A percentile compares a stretch with the other conserved stretches of the same genome.
Conservation (phyloP, 2,329 filamentous ascomycete genomes). For the Penicillium frequentans region DNA sequence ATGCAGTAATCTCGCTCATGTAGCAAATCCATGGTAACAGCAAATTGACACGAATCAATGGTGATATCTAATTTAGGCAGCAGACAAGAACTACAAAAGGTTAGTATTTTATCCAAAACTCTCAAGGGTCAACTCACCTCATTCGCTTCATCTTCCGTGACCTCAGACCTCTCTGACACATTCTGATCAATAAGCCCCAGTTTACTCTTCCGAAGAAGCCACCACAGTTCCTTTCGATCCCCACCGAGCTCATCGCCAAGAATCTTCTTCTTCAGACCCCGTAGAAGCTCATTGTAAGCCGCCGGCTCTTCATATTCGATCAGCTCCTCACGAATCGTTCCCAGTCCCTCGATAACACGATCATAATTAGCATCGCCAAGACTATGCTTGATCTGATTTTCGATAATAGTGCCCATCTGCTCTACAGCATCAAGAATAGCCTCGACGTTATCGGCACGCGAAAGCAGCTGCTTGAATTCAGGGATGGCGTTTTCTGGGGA, state of each 20-base stretch:
- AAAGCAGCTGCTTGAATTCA: constrained; percentile 81
- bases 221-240: constrained; percentile 82
- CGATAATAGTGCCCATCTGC: constrained; percentile 73
- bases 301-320: constrained; percentile 71
- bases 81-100: background rate
- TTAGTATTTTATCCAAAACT: background rate
- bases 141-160: constrained; percentile 70
- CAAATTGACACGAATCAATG: background rate
- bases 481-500: constrained; percentile 76
- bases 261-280: constrained; percentile 69
- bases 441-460: constrained; percentile 58
- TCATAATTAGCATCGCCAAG: constrained; percentile 75
- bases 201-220: constrained; percentile 63
- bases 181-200: constrained; percentile 71
- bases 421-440: constrained; percentile 67
- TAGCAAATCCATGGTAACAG: constrained; percentile 3
- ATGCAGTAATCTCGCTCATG: background rate
- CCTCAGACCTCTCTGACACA: constrained; percentile 63
- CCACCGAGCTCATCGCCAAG: constrained; percentile 70
- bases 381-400: constrained; percentile 67
- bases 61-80: background rate
- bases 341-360: constrained; percentile 71
- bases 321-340: constrained; percentile 76
- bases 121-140: constrained; percentile 39
- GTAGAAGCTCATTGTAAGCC: constrained; percentile 74